These are phyloP conservation scores for Serendipita sp. DNA, from an alignment of 768 basidiomycete genomes.

Conservation along the genomic window DNA sequence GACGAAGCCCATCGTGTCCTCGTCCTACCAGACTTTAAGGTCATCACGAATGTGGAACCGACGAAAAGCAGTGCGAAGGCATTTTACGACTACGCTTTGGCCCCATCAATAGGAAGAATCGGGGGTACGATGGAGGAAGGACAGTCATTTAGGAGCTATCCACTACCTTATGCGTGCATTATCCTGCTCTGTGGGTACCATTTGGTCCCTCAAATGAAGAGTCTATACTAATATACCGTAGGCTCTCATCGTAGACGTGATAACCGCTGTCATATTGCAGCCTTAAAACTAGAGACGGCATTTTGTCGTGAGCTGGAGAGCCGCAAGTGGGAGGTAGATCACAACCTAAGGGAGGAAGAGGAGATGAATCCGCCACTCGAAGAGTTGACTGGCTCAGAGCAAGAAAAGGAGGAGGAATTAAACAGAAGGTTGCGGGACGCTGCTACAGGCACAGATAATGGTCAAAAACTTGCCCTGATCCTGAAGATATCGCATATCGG, in stretches of 20 bases:
- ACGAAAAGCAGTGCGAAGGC: slow-evolving; percentile 48
- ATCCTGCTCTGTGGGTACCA: slow-evolving; percentile 68
- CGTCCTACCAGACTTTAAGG: slow-evolving; percentile 83
- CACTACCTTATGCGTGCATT: slow-evolving; percentile 78
- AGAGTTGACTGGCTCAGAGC: slow-evolving; percentile 33
- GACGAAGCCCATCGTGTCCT: slow-evolving; percentile 59
- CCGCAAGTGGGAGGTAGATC: slow-evolving; percentile 62
- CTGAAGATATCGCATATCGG: slow-evolving; percentile 81
- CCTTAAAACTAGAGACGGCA: slow-evolving; percentile 66
- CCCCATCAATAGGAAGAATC: slow-evolving; percentile 33
- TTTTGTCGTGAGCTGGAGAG: slow-evolving; percentile 46
- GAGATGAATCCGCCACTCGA: slow-evolving; percentile 42
- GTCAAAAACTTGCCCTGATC: slow-evolving; percentile 58
- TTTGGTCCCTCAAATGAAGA: background rate
- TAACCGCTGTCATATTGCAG: slow-evolving; percentile 79
- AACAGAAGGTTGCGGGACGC: slow-evolving; percentile 30
- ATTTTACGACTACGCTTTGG: slow-evolving; percentile 49
- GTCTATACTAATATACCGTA: slow-evolving; percentile 17
- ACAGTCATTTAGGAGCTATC: slow-evolving; percentile 42
- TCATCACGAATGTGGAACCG: slow-evolving; percentile 56
- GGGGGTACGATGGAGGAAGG: slow-evolving; percentile 24
- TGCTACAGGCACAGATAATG: slow-evolving; percentile 26
- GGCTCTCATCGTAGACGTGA: slow-evolving; percentile 90
- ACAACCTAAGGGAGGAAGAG: slow-evolving; percentile 47
- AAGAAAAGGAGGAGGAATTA: slow-evolving; percentile 41